Evolutionary conservation across 352 stramenopile genomes (phyloP).

Genomic region (Globisporangium apiculatum): DNA sequence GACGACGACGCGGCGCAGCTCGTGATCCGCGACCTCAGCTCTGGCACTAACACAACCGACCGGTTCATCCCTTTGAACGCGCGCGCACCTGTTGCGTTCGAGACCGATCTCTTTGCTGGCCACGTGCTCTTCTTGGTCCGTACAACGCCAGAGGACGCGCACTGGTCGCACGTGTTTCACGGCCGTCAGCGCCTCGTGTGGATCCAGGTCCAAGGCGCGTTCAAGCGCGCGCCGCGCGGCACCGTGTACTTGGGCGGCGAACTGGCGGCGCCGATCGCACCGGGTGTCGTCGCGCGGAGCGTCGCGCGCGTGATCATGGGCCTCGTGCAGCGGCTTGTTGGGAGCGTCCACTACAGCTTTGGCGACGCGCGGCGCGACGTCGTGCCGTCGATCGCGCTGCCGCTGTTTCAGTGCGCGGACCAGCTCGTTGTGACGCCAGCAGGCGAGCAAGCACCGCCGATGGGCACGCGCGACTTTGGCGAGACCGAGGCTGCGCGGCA

Average conservation of each 20-base stretch:
- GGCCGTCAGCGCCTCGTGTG: slow-evolving; percentile 75
- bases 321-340: slow-evolving; percentile 62
- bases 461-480: slow-evolving; percentile 57
- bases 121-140: slow-evolving; percentile 78
- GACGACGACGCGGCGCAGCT: slow-evolving; percentile 15
- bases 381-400: slow-evolving; percentile 62
- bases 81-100: slow-evolving; percentile 53
- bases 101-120: slow-evolving; percentile 84
- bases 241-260: slow-evolving; percentile 72
- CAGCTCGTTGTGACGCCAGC: slow-evolving; percentile 66
- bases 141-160: slow-evolving; percentile 45
- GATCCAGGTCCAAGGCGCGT: slow-evolving; percentile 84
- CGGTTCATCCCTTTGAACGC: slow-evolving; percentile 52
- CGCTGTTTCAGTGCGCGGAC: slow-evolving; percentile 74
- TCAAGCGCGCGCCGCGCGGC: slow-evolving; percentile 52
- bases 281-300: slow-evolving; percentile 71
- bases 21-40: slow-evolving; percentile 31
- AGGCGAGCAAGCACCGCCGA: slow-evolving; percentile 35
- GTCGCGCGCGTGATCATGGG: slow-evolving; percentile 71
- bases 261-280: slow-evolving; percentile 48
- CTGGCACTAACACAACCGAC: slow-evolving; percentile 1
- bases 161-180: slow-evolving; percentile 49
- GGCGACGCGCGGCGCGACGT: slow-evolving; percentile 28
- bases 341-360: slow-evolving; percentile 67
- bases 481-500: slow-evolving; percentile 42